Conservation (phyloP, 345 rosid species). For the Populus davidiana region DNA sequence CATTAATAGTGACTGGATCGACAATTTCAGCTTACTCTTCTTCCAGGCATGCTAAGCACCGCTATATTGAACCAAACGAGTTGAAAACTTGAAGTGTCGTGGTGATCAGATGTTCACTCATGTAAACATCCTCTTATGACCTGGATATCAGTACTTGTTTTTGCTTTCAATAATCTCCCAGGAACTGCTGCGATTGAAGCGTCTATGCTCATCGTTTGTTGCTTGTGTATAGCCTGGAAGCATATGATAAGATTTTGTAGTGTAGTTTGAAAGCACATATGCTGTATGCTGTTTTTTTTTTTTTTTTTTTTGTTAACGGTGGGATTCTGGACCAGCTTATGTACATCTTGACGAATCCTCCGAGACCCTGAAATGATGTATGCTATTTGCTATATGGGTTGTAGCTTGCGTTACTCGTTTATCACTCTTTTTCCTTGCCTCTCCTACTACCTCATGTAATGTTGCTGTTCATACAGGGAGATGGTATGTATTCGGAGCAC, state of each 20-base stretch:
- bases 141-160: background rate
- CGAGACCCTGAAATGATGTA: no score
- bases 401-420: background rate
- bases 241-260: background rate
- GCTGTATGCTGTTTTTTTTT: no score
- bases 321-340: fast-evolving
- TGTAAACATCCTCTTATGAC: background rate
- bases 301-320: no score
- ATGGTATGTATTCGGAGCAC: no score
- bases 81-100: slow-evolving; percentile 16
- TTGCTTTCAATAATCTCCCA: background rate
- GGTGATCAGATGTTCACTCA: background rate
- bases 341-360: no score
- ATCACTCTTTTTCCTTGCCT: background rate
- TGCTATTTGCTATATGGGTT: background rate
- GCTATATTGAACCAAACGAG: slow-evolving; percentile 18
- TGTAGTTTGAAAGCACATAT: background rate
- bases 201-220: background rate
- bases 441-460: background rate
- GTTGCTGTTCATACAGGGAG: background rate
- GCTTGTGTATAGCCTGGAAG: slow-evolving; percentile 6
- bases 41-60: slow-evolving; percentile 22
- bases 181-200: background rate
- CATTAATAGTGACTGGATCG: slow-evolving; percentile 51
- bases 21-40: slow-evolving; percentile 52